Percentiles rank a stretch among this genome's conserved stretches.
Evolutionary conservation across 2,329 filamentous ascomycete genomes (phyloP).

Genomic region (Metarhizium robertsii): DNA sequence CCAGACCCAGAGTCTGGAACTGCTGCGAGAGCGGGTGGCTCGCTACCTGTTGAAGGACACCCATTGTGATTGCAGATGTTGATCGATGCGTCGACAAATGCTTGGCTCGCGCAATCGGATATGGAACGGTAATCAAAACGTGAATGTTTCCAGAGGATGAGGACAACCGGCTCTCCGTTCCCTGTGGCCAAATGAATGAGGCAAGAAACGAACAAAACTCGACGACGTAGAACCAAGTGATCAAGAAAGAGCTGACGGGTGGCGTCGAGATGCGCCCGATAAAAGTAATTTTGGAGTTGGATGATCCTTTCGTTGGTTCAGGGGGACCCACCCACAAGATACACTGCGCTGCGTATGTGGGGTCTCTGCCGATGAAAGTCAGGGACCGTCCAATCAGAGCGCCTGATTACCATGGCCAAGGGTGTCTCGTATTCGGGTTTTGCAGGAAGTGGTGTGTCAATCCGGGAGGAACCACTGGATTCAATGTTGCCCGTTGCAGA

Average conservation of each 20-base stretch:
- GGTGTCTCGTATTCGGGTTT: conserved; percentile 7
- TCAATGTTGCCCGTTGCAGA: too few relatives aligned
- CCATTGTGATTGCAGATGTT: conserved; percentile 32
- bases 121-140: too few relatives aligned
- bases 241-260: background rate
- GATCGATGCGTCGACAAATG: background rate
- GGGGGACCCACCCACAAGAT: background rate
- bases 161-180: too few relatives aligned
- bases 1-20: conserved; percentile 37
- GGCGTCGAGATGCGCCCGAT: background rate
- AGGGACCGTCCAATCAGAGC: conserved; percentile 3
- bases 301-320: background rate
- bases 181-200: background rate
- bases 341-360: background rate
- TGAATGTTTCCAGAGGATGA: too few relatives aligned
- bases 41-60: conserved; percentile 42
- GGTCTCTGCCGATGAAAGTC: background rate
- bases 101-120: background rate
- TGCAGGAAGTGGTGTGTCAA: background rate
- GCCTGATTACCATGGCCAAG: background rate
- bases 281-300: background rate
- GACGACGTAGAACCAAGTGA: background rate
- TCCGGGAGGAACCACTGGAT: background rate
- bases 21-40: conserved; percentile 39
- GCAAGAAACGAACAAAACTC: background rate